Evolutionary conservation across 2,329 filamentous ascomycete genomes (phyloP).

Genomic region (Myriosclerotinia scirpicola): DNA sequence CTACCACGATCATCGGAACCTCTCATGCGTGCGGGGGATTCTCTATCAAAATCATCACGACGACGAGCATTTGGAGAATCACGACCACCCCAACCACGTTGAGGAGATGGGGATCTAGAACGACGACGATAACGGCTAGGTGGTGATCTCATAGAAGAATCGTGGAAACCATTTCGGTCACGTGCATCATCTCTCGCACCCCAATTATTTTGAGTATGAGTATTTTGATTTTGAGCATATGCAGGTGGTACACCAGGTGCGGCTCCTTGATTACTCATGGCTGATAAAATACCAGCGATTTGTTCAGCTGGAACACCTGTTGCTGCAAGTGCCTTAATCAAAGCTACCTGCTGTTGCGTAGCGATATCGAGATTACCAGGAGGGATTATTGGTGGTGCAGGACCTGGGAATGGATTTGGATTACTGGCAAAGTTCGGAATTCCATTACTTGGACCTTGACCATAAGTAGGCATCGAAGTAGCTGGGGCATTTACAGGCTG

Average conservation of each 20-base stretch:
- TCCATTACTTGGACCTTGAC: constrained; percentile 43
- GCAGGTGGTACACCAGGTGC: constrained; percentile 37
- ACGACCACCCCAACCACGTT: constrained; percentile 67
- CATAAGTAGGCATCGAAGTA: constrained; percentile 37
- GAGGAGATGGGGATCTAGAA: constrained; percentile 78
- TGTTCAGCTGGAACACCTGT: constrained; percentile 78
- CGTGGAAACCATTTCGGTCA: constrained; percentile 55
- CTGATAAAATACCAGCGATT: constrained; percentile 53
- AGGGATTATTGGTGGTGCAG: constrained; percentile 42
- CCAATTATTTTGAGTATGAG: constrained; percentile 46
- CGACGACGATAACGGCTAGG: constrained; percentile 56
- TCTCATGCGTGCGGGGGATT: constrained; percentile 62
- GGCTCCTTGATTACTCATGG: constrained; percentile 36
- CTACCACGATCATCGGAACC: constrained; percentile 53
- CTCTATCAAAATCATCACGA: constrained; percentile 63
- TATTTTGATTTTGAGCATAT: constrained; percentile 33
- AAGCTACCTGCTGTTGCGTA: constrained; percentile 68
- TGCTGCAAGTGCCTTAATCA: constrained; percentile 73
- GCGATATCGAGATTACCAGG: constrained; percentile 49
- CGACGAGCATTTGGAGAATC: constrained; percentile 50
- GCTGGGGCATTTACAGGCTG: constrained; percentile 61
- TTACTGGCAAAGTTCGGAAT: constrained; percentile 43
- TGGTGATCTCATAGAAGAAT: constrained; percentile 57
- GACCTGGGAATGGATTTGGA: constrained; percentile 42
- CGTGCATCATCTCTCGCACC: constrained; percentile 48